phyloP scores from a whole-genome alignment of 139 green algal genomes.

The Ulvella scutata region DNA sequence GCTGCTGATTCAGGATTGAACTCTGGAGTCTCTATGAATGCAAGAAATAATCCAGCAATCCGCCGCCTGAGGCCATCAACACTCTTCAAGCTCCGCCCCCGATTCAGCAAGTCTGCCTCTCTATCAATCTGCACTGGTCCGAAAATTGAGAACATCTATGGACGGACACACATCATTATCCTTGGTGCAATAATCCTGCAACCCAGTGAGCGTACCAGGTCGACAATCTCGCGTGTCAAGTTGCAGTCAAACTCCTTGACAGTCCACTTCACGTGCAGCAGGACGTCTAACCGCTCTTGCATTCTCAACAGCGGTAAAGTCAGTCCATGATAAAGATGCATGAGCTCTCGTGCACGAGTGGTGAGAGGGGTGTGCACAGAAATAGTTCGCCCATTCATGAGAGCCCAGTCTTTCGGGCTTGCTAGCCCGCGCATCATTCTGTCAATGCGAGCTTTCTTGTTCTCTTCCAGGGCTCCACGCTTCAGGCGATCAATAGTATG shows the following conservation, averaged over 20 bases:
- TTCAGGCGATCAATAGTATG: conserved; percentile 38
- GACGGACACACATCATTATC: too few relatives aligned
- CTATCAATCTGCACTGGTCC: conserved; percentile 49
- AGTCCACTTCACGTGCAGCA: conserved; percentile 78
- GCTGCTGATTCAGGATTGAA: conserved; percentile 43
- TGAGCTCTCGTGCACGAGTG: conserved; percentile 58
- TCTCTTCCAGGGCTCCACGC: conserved; percentile 20
- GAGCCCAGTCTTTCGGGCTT: conserved; percentile 42
- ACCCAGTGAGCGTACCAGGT: conserved; percentile 21
- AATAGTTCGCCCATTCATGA: conserved; percentile 30
- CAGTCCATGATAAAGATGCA: conserved; percentile 57
- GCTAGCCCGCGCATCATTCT: conserved; percentile 32
- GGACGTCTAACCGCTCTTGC: conserved; percentile 67
- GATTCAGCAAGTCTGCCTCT: conserved; percentile 73
- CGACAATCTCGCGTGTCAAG: conserved; percentile 57
- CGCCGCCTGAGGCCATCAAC: conserved; percentile 59
- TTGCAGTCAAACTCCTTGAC: conserved; percentile 70
- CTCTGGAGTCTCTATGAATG: conserved; percentile 59
- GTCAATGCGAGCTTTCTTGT: conserved; percentile 29
- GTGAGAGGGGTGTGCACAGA: conserved; percentile 66
- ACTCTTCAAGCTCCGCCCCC: conserved; percentile 31
- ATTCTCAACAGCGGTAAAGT: conserved; percentile 32
- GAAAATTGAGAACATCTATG: too few relatives aligned
- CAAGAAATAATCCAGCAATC: conserved; percentile 54
- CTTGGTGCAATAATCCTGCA: too few relatives aligned